These are phyloP conservation scores for Gautieria morchelliformis DNA, from an alignment of 768 basidiomycete species.

Conservation along the genomic window DNA sequence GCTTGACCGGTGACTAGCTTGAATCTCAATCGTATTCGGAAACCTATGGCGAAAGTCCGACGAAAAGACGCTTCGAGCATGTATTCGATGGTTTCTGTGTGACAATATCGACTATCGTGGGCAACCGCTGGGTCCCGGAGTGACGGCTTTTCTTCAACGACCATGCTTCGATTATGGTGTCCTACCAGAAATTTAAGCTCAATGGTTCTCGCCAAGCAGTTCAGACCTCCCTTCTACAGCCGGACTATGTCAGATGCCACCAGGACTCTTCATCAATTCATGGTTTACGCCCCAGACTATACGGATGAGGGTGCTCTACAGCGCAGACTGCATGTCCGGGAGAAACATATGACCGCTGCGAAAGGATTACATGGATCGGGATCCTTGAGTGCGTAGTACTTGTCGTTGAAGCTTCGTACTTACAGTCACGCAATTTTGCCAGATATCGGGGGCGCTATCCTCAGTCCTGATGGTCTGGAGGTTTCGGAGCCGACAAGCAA, in stretches of 20 bases:
- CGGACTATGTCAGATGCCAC: not conserved
- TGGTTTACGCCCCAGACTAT: constrained; percentile 26
- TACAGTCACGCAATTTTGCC: constrained; percentile 6
- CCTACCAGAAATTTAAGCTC: not conserved
- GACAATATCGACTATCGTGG: no score
- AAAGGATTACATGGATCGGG: not conserved
- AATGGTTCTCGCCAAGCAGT: not conserved
- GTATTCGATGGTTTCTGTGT: no score
- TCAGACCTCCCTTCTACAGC: not conserved
- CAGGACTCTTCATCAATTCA: not conserved
- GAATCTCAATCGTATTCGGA: no score
- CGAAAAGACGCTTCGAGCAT: no score
- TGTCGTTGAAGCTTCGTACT: no score
- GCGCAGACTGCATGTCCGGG: constrained; percentile 1
- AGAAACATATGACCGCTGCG: not conserved
- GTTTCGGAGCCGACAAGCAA: constrained; percentile 38
- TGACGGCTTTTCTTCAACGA: no score
- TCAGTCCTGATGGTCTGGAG: constrained; percentile 44
- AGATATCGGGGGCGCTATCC: constrained; percentile 51
- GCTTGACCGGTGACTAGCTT: no score
- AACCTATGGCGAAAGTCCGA: no score
- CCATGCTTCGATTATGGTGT: no score
- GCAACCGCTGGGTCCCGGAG: no score
- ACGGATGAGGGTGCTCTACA: constrained; percentile 14
- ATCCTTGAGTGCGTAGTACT: not conserved